Conservation (phyloP, 177 flowering plant species). For the Vitis hybrid region DNA sequence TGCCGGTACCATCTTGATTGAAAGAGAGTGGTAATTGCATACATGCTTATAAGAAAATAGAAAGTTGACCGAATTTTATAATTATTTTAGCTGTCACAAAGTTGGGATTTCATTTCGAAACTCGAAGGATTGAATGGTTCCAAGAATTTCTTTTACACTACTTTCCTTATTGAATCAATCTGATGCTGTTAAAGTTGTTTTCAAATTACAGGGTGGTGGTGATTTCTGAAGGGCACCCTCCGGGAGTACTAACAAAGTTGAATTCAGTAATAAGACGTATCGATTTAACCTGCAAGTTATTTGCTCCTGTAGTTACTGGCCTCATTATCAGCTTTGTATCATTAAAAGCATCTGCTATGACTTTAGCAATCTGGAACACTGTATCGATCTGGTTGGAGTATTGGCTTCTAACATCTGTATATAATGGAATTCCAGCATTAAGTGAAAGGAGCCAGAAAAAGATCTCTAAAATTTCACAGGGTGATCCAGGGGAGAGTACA, state of each 20-base stretch:
- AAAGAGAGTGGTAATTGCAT: conserved; percentile 80
- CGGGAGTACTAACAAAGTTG: conserved; percentile 56
- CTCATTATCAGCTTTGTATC: conserved; percentile 83
- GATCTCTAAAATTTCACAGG: conserved; percentile 13
- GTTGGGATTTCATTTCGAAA: too few relatives aligned
- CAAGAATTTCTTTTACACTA: not conserved
- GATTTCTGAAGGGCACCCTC: conserved; percentile 66
- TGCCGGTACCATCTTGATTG: conserved; percentile 85
- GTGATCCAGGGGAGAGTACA: conserved; percentile 18
- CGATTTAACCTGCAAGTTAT: conserved; percentile 74
- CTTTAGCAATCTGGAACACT: conserved; percentile 64
- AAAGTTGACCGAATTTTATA: too few relatives aligned
- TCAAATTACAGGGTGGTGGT: conserved; percentile 75
- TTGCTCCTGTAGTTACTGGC: conserved; percentile 76
- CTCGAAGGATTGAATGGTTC: too few relatives aligned
- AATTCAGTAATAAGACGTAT: conserved; percentile 77
- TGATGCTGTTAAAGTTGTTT: not conserved
- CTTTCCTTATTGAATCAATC: not conserved
- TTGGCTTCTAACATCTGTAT: conserved; percentile 80
- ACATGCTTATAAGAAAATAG: not conserved
- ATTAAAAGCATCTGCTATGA: conserved; percentile 70
- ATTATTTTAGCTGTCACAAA: too few relatives aligned
- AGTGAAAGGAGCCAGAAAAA: conserved; percentile 41
- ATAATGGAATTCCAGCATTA: conserved; percentile 68
- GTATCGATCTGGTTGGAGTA: conserved; percentile 67